Evolutionary conservation across 108 stramenopile genomes (phyloP).

Genomic region (Nitzschia palea): DNA sequence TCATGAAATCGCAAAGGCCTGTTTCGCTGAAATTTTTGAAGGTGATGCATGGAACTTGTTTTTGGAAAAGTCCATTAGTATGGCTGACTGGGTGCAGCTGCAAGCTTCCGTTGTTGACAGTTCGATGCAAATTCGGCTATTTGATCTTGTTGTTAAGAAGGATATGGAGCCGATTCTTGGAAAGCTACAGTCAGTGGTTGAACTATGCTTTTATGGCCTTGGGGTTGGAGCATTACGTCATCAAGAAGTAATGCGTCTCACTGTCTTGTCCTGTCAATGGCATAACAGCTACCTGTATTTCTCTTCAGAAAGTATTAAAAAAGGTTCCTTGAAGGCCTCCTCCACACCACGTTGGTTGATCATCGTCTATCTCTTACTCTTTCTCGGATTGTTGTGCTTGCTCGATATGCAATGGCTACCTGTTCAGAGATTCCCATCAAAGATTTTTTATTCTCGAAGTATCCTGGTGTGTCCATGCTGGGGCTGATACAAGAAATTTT

Average conservation of each 20-base stretch:
- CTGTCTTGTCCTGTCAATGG: neutral
- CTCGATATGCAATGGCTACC: neutral
- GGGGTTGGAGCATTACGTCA: neutral
- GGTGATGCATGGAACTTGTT: neutral
- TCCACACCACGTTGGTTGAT: neutral
- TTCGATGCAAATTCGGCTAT: neutral
- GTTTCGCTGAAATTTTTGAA: neutral
- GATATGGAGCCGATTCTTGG: neutral
- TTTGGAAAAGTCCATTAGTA: neutral
- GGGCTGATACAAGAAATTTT: neutral
- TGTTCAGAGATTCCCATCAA: neutral
- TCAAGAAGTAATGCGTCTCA: neutral
- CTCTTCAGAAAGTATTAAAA: neutral
- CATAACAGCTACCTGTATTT: neutral
- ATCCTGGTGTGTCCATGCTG: neutral
- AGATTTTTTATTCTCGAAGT: neutral
- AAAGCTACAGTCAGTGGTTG: neutral
- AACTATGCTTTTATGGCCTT: neutral
- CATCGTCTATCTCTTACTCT: neutral
- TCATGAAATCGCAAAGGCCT: neutral
- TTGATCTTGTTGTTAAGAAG: neutral
- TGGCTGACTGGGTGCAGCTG: neutral
- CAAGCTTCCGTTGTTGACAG: neutral
- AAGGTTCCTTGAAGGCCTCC: neutral
- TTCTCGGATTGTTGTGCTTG: neutral